Percentiles rank a stretch among this genome's conserved stretches.
These are phyloP conservation scores for Cladosporium sp. DNA, from an alignment of 2,329 filamentous ascomycete species.

Conservation along the genomic window DNA sequence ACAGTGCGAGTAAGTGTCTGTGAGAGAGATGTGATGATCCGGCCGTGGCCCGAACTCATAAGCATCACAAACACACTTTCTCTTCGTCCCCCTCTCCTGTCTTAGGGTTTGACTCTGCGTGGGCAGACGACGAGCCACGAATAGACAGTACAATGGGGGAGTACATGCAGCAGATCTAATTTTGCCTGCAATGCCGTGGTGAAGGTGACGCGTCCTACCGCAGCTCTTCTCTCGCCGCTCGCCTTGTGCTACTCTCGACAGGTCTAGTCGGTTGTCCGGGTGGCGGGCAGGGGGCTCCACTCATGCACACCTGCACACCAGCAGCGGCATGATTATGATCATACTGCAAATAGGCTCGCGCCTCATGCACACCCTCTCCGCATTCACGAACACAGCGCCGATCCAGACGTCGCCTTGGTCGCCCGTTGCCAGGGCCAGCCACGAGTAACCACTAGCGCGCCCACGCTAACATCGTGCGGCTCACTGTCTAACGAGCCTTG, in stretches of 20 bases:
- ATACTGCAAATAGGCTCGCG: background rate
- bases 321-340: background rate
- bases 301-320: conserved; percentile 5
- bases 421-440: conserved; percentile 10
- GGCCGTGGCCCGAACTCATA: background rate
- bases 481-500: conserved; percentile 7
- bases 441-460: background rate
- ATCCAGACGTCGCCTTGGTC: background rate
- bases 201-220: conserved; percentile 6
- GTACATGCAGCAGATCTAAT: conserved; percentile 8
- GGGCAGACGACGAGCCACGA: background rate
- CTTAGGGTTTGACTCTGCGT: background rate
- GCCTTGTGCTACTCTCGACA: background rate
- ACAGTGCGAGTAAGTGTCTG: conserved; percentile 6
- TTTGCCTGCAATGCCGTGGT: background rate
- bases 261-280: conserved; percentile 6
- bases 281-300: background rate
- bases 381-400: background rate
- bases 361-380: background rate
- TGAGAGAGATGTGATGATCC: background rate
- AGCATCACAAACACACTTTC: background rate
- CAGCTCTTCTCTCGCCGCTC: conserved; percentile 9
- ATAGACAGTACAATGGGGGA: background rate
- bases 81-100: background rate
- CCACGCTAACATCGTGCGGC: background rate